Percentiles rank a stretch among this genome's conserved stretches.
Conservation (phyloP, 768 basidiomycete genomes). For the Mycena kentingensis region DNA sequence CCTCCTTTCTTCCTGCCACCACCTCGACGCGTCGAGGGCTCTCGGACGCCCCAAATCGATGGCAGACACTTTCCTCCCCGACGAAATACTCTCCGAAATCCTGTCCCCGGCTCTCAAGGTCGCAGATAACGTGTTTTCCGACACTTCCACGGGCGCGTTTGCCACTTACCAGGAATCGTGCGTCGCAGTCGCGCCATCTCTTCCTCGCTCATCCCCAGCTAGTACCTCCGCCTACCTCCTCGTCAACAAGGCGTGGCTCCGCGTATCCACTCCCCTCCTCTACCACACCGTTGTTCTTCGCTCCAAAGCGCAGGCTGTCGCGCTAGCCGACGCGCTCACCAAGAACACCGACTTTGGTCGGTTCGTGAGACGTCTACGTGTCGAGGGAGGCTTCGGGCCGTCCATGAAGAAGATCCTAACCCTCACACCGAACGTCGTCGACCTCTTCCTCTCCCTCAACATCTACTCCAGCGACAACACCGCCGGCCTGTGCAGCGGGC, state of each 20-base stretch:
- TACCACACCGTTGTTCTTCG: neutral
- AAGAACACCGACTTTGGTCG: neutral
- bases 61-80: too few relatives aligned
- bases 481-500: neutral
- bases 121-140: too few relatives aligned
- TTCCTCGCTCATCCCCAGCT: too few relatives aligned
- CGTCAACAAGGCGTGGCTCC: neutral
- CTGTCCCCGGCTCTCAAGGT: too few relatives aligned
- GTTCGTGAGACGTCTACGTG: too few relatives aligned
- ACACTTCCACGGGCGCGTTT: too few relatives aligned
- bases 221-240: neutral
- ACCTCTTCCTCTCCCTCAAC: neutral
- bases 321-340: neutral
- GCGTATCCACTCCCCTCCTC: neutral
- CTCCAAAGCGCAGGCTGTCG: neutral
- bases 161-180: too few relatives aligned
- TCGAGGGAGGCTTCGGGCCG: neutral
- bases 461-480: neutral
- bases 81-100: too few relatives aligned
- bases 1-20: too few relatives aligned
- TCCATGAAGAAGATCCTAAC: neutral
- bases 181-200: too few relatives aligned
- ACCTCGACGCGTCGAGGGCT: too few relatives aligned
- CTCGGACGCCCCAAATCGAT: too few relatives aligned
- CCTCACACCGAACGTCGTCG: neutral